Percentiles rank a stretch among this genome's conserved stretches.
These are phyloP conservation scores for Lactifluus subvellereus DNA, from an alignment of 768 basidiomycete species.

Conservation along the genomic window DNA sequence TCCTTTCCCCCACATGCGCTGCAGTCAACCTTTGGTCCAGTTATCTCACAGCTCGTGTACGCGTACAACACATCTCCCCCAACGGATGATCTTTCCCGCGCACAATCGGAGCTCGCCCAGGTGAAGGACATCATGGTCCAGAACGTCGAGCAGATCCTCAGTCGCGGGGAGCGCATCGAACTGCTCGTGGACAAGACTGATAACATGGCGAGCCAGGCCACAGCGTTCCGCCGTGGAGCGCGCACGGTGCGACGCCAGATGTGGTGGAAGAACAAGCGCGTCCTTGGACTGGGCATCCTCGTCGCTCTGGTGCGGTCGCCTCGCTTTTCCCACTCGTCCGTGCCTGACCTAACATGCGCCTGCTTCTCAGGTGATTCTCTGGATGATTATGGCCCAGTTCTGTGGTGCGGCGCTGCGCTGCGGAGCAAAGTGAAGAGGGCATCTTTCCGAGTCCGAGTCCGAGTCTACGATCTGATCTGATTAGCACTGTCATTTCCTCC, in stretches of 20 bases:
- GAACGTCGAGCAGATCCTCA: constrained; percentile 95
- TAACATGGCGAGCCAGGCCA: constrained; percentile 88
- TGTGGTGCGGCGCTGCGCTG: constrained; percentile 82
- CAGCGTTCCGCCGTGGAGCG: constrained; percentile 87
- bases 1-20: constrained; percentile 48
- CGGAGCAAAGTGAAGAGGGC: constrained; percentile 29
- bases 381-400: constrained; percentile 81
- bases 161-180: constrained; percentile 91
- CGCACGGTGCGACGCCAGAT: constrained; percentile 75
- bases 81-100: constrained; percentile 81
- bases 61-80: constrained; percentile 88
- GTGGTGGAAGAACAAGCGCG: constrained; percentile 84
- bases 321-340: constrained; percentile 4
- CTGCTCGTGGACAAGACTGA: constrained; percentile 97
- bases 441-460: not conserved
- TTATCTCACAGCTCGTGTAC: constrained; percentile 70
- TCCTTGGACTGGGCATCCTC: constrained; percentile 57
- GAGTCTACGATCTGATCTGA: constrained; percentile 9
- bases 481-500: constrained; percentile 9
- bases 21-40: constrained; percentile 66
- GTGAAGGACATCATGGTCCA: constrained; percentile 98
- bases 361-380: constrained; percentile 56
- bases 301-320: constrained; percentile 57
- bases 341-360: constrained; percentile 18
- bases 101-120: constrained; percentile 81